phyloP scores from a whole-genome alignment of 2,329 filamentous ascomycete species.

The Colletotrichum echinochloae region DNA sequence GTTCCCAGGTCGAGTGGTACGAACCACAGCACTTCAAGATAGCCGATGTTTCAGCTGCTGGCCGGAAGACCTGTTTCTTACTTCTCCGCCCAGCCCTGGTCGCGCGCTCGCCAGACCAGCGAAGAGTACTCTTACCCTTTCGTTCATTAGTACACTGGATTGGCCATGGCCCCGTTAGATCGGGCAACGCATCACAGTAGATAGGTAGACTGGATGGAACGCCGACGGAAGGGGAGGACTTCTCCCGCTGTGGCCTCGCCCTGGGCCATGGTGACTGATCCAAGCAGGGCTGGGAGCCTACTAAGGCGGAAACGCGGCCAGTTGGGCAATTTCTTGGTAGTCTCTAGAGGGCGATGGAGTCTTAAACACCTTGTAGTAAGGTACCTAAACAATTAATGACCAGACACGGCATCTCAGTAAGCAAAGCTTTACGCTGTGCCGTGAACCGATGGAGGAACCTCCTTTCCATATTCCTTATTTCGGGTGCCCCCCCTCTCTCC shows the following conservation, averaged over 20 bases:
- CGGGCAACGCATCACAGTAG: neutral
- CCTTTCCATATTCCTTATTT: neutral
- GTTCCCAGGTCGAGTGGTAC: neutral
- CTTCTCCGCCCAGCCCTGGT: neutral
- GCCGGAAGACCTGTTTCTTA: constrained; percentile 3
- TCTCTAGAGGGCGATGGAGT: neutral
- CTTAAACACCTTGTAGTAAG: neutral
- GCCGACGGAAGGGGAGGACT: constrained; percentile 2
- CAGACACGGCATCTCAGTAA: constrained; percentile 11
- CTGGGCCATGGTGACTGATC: constrained; percentile 18
- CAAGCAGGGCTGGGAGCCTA: constrained; percentile 4
- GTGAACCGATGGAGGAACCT: neutral
- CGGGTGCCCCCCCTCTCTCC: neutral
- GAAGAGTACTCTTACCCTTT: neutral
- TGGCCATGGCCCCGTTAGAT: neutral
- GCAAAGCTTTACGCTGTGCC: constrained; percentile 5
- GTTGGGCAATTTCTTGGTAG: neutral
- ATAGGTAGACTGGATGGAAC: constrained; percentile 3
- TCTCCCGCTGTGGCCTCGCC: constrained; percentile 8
- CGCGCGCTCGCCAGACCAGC: neutral
- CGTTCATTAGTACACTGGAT: neutral
- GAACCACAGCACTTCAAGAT: neutral
- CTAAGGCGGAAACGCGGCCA: constrained; percentile 9
- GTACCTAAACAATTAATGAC: constrained; percentile 14
- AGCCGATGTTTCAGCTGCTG: constrained; percentile 23